These are phyloP conservation scores for Polytrichum commune DNA, from an alignment of 225 moss, liverwort and hornwort species.

Conservation along the genomic window DNA sequence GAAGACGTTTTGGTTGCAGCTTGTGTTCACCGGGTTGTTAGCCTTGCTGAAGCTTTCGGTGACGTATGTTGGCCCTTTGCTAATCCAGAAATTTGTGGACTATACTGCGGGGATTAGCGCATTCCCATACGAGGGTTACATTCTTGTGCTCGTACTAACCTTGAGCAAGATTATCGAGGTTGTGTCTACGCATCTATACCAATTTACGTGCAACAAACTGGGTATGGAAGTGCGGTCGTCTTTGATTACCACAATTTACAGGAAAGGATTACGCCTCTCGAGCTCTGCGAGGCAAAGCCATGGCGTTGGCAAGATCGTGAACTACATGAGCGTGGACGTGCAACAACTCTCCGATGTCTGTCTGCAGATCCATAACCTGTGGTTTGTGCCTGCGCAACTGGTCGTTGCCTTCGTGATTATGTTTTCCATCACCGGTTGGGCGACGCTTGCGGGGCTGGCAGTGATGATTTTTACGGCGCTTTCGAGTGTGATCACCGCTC, in stretches of 20 bases:
- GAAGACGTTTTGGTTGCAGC: conserved; percentile 62
- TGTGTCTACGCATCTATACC: conserved; percentile 47
- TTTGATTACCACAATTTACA: conserved; percentile 68
- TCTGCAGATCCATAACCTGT: conserved; percentile 74
- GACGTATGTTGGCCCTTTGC: conserved; percentile 64
- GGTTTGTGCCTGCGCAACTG: conserved; percentile 73
- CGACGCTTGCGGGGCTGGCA: conserved; percentile 58
- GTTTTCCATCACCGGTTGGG: conserved; percentile 39
- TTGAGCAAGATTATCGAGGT: conserved; percentile 53
- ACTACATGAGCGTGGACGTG: conserved; percentile 92
- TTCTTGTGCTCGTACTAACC: conserved; percentile 58
- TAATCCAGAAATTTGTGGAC: conserved; percentile 78
- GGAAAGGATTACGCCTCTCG: conserved; percentile 85
- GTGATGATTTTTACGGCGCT: conserved; percentile 32
- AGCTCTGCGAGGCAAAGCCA: conserved; percentile 77
- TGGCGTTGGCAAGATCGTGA: conserved; percentile 85
- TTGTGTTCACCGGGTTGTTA: conserved; percentile 31
- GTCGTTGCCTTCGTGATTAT: conserved; percentile 49
- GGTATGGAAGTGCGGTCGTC: conserved; percentile 79
- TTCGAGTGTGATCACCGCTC: conserved; percentile 28
- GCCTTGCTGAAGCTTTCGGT: conserved; percentile 53
- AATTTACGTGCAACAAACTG: conserved; percentile 70
- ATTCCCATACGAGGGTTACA: conserved; percentile 66
- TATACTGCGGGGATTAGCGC: conserved; percentile 40
- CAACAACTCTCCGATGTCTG: conserved; percentile 67